Base-by-base conservation (phyloP, 106 monocot genomes). In the Agapanthus africanus region DNA sequence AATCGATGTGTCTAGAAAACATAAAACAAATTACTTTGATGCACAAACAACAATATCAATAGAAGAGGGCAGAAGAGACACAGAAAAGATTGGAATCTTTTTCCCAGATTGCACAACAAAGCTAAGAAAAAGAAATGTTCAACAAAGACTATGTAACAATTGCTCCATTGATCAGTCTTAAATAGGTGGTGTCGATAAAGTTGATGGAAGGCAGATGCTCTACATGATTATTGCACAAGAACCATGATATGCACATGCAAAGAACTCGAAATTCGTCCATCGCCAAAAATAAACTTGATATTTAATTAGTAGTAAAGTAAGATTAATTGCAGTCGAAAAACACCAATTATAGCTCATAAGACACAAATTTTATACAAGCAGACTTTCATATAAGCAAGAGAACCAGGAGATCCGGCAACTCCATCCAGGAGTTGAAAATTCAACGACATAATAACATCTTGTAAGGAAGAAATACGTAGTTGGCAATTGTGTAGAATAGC, bases 1-100 rank as follows among this genome's bases (percentile, higher is more conserved):
- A 66, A 42, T 19, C 42, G 66, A 42, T 66, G 25, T 66, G 16
- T 44, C 66, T 66, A 40, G 23, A 37, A 66, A 42, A 25, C 4
- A 56, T 61, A n/a, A 3, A 35, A 18, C 61, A 36, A 57, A 7
- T 33, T 61, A 6, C 33, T 35, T 61, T 1, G 19, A 36, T 61
- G 35, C 61, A 61, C n/a, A 61, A 5, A 33, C 36, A 61, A n/a
- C 34, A 36, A 3, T 11, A 57, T n/a, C n/a, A 61, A 36, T 33
- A 35, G 61, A 36, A 11, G 23, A n/a, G 23, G 4, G 11, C 11
- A 31, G 15, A 25, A 52, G 21, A 4, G 2, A 4, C 26, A 25
- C 22, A 52, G 52, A 23, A 57, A 31, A 57, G 5, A n/a, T 3
- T 2, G 10, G 56, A 13, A 57, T 13, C 56, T 57, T 57, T 57